phyloP scores from a whole-genome alignment of 192 early-diverging fungal species.

The Dispira parvispora region DNA sequence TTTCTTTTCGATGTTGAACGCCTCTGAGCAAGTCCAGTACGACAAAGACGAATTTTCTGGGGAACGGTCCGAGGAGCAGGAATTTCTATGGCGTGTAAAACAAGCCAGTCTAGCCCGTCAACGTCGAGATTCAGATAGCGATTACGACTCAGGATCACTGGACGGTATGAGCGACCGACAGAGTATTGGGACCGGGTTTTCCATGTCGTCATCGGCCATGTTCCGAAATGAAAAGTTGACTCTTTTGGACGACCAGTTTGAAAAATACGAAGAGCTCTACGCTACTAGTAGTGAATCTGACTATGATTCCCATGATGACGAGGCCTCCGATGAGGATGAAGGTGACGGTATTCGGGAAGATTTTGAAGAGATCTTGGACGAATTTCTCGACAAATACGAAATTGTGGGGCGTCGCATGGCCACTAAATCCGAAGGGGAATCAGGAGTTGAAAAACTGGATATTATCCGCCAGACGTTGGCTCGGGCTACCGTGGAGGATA shows the following conservation, averaged over 20 bases:
- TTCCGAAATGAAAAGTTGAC: slow-evolving; percentile 81
- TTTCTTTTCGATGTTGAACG: slow-evolving; percentile 68
- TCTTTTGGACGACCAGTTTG: slow-evolving; percentile 87
- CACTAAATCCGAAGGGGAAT: slow-evolving; percentile 44
- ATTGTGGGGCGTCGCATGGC: slow-evolving; percentile 52
- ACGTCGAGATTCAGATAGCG: slow-evolving; percentile 13
- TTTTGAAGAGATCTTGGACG: slow-evolving; percentile 53
- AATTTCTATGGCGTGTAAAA: slow-evolving; percentile 16
- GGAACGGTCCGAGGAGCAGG: slow-evolving; percentile 26
- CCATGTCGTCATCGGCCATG: slow-evolving; percentile 89
- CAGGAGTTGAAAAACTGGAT: slow-evolving; percentile 36
- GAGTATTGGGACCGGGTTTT: slow-evolving; percentile 39
- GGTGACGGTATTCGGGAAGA: slow-evolving; percentile 43
- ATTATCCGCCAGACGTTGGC: slow-evolving; percentile 38
- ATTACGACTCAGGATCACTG: background rate
- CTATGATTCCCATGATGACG: slow-evolving; percentile 36
- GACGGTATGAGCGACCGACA: slow-evolving; percentile 23
- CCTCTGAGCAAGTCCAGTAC: slow-evolving; percentile 43
- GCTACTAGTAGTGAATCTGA: slow-evolving; percentile 30
- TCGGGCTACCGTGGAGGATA: slow-evolving; percentile 20
- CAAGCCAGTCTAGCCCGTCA: slow-evolving; percentile 11
- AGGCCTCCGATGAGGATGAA: slow-evolving; percentile 29
- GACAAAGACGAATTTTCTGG: slow-evolving; percentile 30
- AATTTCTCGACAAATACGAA: slow-evolving; percentile 64
- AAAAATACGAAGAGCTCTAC: slow-evolving; percentile 43